Conservation (phyloP, 345 rosid genomes). For the Barbarea vulgaris region DNA sequence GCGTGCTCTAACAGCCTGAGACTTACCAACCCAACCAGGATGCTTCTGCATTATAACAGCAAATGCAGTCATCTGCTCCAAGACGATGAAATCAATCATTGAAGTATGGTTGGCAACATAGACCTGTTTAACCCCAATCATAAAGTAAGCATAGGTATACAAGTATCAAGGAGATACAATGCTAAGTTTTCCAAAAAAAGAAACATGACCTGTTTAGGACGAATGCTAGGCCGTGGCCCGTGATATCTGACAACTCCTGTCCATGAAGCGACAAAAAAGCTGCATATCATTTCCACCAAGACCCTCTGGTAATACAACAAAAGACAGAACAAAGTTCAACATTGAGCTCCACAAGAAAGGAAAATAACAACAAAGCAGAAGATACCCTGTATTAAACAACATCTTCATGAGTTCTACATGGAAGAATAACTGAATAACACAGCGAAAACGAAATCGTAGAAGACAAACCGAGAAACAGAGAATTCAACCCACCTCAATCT, state of each 20-base stretch:
- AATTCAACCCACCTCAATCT: constrained; percentile 78
- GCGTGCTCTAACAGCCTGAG: not conserved
- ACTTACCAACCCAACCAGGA: constrained; percentile 99
- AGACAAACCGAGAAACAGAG: not conserved
- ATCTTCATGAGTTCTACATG: not conserved
- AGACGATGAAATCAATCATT: constrained; percentile 94
- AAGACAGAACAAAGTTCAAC: constrained; percentile 6
- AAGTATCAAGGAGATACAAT: constrained; percentile 5
- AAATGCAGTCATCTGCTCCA: constrained; percentile 98
- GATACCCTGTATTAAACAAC: not conserved
- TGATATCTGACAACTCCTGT: constrained; percentile 96
- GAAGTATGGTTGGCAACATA: constrained; percentile 99
- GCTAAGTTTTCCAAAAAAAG: not conserved
- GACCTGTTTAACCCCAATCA: constrained; percentile 59
- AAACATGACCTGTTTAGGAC: constrained; percentile 83
- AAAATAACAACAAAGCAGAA: constrained; percentile 15
- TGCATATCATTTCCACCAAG: constrained; percentile 96
- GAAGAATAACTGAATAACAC: not conserved
- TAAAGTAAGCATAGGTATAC: constrained; percentile 11
- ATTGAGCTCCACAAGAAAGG: not conserved
- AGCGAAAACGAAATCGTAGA: not conserved
- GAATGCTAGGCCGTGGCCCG: constrained; percentile 95
- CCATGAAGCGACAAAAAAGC: constrained; percentile 99
- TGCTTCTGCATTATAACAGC: constrained; percentile 99
- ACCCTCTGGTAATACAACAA: constrained; percentile 61